A percentile compares a stretch with the other conserved stretches of the same genome.
phyloP scores from a whole-genome alignment of 257 asterid genomes.

The Solanum raphanifolium region DNA sequence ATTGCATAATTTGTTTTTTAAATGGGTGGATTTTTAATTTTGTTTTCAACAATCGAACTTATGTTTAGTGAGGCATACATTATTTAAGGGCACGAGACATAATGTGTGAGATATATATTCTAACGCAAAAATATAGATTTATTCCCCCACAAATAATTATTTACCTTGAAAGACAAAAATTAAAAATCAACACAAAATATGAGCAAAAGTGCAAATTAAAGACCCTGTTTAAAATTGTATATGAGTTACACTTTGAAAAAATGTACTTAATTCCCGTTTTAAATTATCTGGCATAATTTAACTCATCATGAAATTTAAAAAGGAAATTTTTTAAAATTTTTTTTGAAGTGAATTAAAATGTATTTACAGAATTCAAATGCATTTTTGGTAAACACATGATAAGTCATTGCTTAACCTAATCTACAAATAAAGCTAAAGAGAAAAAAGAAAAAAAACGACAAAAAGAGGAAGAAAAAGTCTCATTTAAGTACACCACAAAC shows the following conservation, averaged over 20 bases:
- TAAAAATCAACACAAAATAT: background rate
- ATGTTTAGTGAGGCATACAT: background rate
- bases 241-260: background rate
- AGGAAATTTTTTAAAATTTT: background rate
- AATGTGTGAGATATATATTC: background rate
- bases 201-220: background rate
- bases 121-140: too few species aligned
- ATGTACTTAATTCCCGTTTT: too few species aligned
- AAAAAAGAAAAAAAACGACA: background rate
- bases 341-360: background rate
- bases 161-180: background rate
- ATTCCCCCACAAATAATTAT: too few species aligned
- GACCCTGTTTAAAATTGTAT: background rate
- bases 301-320: background rate
- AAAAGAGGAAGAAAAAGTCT: background rate
- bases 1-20: background rate
- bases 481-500: background rate
- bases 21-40: background rate
- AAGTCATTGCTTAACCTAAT: background rate
- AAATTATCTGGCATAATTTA: background rate
- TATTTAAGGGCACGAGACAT: background rate
- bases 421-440: background rate
- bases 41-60: background rate
- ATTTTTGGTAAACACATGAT: background rate
- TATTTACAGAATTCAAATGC: background rate